Evolutionary conservation across 2,329 filamentous ascomycete species (phyloP).

Genomic region (Sclerotinia spermophila): DNA sequence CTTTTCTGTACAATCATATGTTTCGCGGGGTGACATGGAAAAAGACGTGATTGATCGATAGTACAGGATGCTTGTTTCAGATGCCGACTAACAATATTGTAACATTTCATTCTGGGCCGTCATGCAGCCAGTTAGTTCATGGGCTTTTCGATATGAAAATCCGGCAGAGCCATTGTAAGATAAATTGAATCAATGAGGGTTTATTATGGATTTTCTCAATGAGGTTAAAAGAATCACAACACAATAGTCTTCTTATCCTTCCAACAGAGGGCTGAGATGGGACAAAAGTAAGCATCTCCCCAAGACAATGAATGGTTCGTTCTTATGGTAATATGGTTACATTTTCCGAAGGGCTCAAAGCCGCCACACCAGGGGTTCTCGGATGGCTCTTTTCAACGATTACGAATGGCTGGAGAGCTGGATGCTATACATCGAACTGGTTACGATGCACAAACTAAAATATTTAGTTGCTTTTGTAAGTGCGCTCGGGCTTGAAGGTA

Average conservation of each 20-base stretch:
- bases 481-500: not conserved
- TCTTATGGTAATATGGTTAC: not conserved
- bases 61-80: conserved; percentile 9
- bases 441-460: not conserved
- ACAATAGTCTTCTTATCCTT: not conserved
- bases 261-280: not conserved
- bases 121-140: conserved; percentile 8
- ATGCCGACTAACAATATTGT: conserved; percentile 7
- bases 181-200: not conserved
- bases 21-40: conserved; percentile 3
- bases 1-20: not conserved
- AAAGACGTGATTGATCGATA: conserved; percentile 12
- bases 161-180: not conserved
- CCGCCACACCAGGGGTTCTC: not conserved
- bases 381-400: not conserved
- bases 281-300: not conserved
- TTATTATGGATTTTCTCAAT: not conserved
- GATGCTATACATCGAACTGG: not conserved
- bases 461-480: not conserved
- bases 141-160: not conserved
- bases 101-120: not conserved
- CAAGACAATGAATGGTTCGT: not conserved
- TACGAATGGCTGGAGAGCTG: not conserved
- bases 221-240: not conserved
- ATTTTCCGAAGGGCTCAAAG: not conserved